phyloP scores from a whole-genome alignment of 2,329 filamentous ascomycete genomes.

The Aspergillus neoniger region DNA sequence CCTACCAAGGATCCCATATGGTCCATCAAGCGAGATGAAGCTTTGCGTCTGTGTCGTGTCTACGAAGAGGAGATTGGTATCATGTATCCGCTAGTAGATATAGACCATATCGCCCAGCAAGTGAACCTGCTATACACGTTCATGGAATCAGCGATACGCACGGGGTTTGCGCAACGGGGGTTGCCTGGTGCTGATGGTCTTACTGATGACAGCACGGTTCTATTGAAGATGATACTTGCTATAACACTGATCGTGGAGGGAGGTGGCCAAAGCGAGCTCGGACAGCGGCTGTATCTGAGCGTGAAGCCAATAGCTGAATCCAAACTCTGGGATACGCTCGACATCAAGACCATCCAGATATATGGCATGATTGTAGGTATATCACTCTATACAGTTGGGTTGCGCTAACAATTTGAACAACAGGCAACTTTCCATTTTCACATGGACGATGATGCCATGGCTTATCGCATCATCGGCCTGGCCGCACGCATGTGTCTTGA shows the following conservation, averaged over 20 bases:
- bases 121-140: conserved; percentile 70
- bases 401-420: conserved; percentile 5
- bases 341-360: conserved; percentile 61
- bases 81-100: conserved; percentile 85
- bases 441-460: conserved; percentile 78
- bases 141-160: conserved; percentile 66
- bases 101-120: conserved; percentile 70
- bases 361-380: conserved; percentile 51
- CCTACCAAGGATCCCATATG: conserved; percentile 74
- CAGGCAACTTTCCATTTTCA: conserved; percentile 80
- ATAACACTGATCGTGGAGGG: conserved; percentile 76
- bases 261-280: conserved; percentile 74
- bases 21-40: conserved; percentile 75
- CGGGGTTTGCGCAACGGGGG: conserved; percentile 58
- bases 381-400: not conserved
- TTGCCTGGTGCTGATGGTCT: conserved; percentile 60
- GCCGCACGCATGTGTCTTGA: conserved; percentile 77
- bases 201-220: conserved; percentile 64
- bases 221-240: conserved; percentile 82
- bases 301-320: conserved; percentile 72
- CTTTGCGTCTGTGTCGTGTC: conserved; percentile 72
- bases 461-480: conserved; percentile 84
- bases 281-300: conserved; percentile 71
- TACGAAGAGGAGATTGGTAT: conserved; percentile 89
- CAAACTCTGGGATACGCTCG: conserved; percentile 58